A percentile compares a stretch with the other conserved stretches of the same genome.
Conservation (phyloP, 192 early-diverging fungal species). For the Backusella luteola region DNA sequence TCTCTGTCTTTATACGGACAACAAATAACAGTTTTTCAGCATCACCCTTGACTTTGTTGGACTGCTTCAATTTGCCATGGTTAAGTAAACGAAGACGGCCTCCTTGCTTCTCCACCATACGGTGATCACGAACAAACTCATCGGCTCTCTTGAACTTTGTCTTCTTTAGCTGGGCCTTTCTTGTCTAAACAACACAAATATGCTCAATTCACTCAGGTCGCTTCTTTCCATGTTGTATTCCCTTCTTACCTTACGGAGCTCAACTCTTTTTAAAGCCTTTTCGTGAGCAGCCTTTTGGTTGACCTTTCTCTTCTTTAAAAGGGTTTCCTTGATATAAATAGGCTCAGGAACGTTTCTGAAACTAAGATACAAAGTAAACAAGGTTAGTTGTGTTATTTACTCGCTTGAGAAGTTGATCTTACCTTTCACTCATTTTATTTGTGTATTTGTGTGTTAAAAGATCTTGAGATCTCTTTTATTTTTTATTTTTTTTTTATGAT, state of each 20-base stretch:
- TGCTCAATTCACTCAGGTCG: neutral
- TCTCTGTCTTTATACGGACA: conserved; percentile 8
- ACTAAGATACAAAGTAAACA: conserved; percentile 18
- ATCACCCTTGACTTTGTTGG: neutral
- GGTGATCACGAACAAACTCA: conserved; percentile 16
- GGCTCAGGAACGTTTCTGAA: conserved; percentile 51
- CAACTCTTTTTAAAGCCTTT: conserved; percentile 26
- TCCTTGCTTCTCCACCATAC: conserved; percentile 9
- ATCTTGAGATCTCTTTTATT: conserved; percentile 1
- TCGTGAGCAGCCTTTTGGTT: conserved; percentile 66
- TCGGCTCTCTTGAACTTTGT: conserved; percentile 28
- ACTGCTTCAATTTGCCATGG: neutral
- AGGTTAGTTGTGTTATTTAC: neutral
- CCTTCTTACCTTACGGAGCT: conserved; percentile 9
- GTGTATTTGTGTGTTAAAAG: neutral
- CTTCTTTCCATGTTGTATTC: neutral
- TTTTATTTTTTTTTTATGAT: neutral
- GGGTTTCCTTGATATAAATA: conserved; percentile 74
- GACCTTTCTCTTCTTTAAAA: conserved; percentile 78
- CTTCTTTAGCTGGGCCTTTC: conserved; percentile 10
- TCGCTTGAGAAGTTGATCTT: neutral
- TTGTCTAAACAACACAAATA: neutral
- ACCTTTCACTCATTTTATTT: neutral
- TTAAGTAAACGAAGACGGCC: conserved; percentile 10
- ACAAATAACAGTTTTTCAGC: conserved; percentile 17